Base-by-base conservation (phyloP, 2,329 filamentous ascomycete genomes). In the Monosporascus sp. region DNA sequence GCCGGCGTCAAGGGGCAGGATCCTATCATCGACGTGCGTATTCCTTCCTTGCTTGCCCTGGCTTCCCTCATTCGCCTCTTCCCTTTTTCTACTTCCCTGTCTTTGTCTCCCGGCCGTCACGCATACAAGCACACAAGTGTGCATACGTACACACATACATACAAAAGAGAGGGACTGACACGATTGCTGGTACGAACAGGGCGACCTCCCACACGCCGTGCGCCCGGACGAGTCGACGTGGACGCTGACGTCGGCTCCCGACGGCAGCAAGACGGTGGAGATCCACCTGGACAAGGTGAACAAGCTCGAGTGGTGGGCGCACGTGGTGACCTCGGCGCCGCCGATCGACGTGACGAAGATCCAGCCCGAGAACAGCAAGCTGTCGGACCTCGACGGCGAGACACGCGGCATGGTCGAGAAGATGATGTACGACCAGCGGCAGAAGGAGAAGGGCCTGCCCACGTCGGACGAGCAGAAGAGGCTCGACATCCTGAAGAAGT, bases 401-500 rank as follows among this genome's bases (percentile, higher is more conserved):
- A 99, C 94, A 51, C 83, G 94, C 59, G 83, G 86, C 55, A 97
- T 99, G 93, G 94, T 99, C 45, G 94, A 99, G 84, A 99, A 99
- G 84, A 99, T 99, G 94, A 99, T 99, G 94, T 99, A 82, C 66
- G 94, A 99, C 76, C 94, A 99, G 79, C 81, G 89, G 61, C 92
- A 97, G 77, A 99, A 99, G 84, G 92, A 97, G 77, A 78, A 82
- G 72, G 94, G 94, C 5, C 81, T 88, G 72, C 90, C 91, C 47
- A 91, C 87, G 14, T 96, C 90, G 60, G 94, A 97, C 62, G 94
- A 99, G 77, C 86, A 96, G 80, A 90, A 92, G 79, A 97, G 97
- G 82, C 74, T 85, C 68, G 93, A 99, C 52, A 87, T 99, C 64
- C 75, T 99, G 68, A 88, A 89, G 75, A 91, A 95, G 77, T 97